Base-by-base conservation (phyloP, 352 stramenopile species). In the Peronospora belbahrii region DNA sequence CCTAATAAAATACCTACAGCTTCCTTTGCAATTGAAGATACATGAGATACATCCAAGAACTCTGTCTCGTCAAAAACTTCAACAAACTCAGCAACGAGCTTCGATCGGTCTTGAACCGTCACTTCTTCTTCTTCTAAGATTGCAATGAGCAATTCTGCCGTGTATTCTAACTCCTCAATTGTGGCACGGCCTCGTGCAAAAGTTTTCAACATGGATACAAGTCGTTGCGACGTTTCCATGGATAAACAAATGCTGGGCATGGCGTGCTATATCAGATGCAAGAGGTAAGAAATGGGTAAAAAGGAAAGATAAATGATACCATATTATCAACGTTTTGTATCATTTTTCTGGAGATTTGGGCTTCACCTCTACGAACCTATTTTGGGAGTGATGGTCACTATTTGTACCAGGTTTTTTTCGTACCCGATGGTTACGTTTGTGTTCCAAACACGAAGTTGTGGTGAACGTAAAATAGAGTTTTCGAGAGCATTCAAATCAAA, bases 61-160 rank as follows among this genome's bases (percentile, higher is more conserved):
- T 46, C 47, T 4, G 65, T 69, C 40, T 59, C 65, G 20, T 72
- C 59, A 8, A 90, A 51, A 27, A 73, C 65, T 35, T 84, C 62
- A 18, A 50, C 42, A 11, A 86, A 52, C 3, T 47, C 24, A 17
- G 30, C 18, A 14, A 54, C 49, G 13, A 85, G 52, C 9, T 48
- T 52, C 0, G 25, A 0, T 22, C 49, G 37, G 25, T 70, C 48
- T 1, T 40, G 36, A 39, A 17, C 33, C 9, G 28, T 6, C 6
- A 22, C 36, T 15, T 64, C 56, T 11, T 85, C 74, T 17, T 80
- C 62, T 17, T 80, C 62, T 6, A 37, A 52, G 37, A 52, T 66
- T 13, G 68, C 76, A 2, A 85, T 44, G 36, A 91, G 35, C 19
- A 88, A 55, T 64, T 85, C 78, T 0, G 59, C 67, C 24, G 82